Conservation (phyloP, 805 yeast species). For the Starmera amethionina region DNA sequence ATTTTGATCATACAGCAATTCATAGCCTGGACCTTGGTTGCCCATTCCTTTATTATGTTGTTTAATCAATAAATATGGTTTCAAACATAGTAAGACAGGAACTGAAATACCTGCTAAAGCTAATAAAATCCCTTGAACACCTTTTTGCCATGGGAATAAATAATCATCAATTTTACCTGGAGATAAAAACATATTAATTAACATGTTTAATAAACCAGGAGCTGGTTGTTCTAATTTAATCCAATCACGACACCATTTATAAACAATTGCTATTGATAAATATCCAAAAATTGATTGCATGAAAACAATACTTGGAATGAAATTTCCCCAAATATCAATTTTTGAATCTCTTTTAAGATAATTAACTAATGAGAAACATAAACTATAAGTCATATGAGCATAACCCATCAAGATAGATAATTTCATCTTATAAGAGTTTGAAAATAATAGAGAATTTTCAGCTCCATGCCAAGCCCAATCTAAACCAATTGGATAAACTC, state of each 20-base stretch:
- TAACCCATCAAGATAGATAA: slow-evolving; percentile 91
- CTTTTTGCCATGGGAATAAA: slow-evolving; percentile 70
- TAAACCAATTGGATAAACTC: slow-evolving; percentile 75
- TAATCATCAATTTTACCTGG: slow-evolving; percentile 85
- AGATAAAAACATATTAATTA: slow-evolving; percentile 88
- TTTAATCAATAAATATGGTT: slow-evolving; percentile 66
- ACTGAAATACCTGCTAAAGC: slow-evolving; percentile 79
- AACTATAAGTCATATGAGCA: slow-evolving; percentile 88
- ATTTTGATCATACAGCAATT: slow-evolving; percentile 27
- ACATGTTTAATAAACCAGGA: slow-evolving; percentile 89
- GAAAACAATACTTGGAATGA: slow-evolving; percentile 86
- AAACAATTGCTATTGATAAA: slow-evolving; percentile 72
- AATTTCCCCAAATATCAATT: slow-evolving; percentile 85
- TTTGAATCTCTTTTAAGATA: slow-evolving; percentile 54
- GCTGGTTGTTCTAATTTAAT: slow-evolving; percentile 64
- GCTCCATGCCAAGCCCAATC: slow-evolving; percentile 98
- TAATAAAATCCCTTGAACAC: slow-evolving; percentile 63
- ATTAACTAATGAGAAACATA: slow-evolving; percentile 76
- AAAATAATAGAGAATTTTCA: slow-evolving; percentile 80
- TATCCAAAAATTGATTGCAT: slow-evolving; percentile 97
- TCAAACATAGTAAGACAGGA: slow-evolving; percentile 80
- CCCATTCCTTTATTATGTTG: slow-evolving; percentile 40
- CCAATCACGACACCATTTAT: slow-evolving; percentile 96
- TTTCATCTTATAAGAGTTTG: slow-evolving; percentile 97
- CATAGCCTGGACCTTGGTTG: slow-evolving; percentile 32